Conservation (phyloP, 495 filamentous ascomycete species). For the Lophiostoma macrostomum region DNA sequence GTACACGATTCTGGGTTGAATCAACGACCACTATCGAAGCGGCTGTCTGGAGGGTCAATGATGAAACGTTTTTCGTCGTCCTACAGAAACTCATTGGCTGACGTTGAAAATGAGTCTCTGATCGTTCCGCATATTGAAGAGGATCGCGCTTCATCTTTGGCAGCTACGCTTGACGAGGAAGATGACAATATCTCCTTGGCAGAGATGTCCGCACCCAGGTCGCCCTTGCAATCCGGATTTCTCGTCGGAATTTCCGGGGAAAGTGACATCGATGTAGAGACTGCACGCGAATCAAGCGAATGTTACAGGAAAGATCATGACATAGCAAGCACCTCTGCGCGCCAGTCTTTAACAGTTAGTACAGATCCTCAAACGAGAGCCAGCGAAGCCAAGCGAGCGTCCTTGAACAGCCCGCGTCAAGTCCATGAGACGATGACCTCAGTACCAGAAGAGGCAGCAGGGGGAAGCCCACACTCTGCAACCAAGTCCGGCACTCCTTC, state of each 20-base stretch:
- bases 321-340: no score
- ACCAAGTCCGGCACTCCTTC: slow-evolving; percentile 41
- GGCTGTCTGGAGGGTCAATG: slow-evolving; percentile 48
- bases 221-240: slow-evolving; percentile 12
- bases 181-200: slow-evolving; percentile 26
- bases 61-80: slow-evolving; percentile 51
- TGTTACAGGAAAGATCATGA: no score
- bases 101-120: slow-evolving; percentile 45
- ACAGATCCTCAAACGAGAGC: slow-evolving; percentile 26
- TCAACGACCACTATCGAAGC: slow-evolving; percentile 39
- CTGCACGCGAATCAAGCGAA: neutral
- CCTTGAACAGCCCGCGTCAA: slow-evolving; percentile 1
- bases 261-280: neutral
- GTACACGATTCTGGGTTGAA: slow-evolving; percentile 41
- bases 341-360: slow-evolving; percentile 30
- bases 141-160: slow-evolving; percentile 41
- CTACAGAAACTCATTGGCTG: slow-evolving; percentile 31
- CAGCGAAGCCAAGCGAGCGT: slow-evolving; percentile 2
- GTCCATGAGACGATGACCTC: slow-evolving; percentile 5
- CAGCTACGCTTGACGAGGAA: slow-evolving; percentile 39
- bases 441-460: slow-evolving; percentile 5
- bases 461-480: slow-evolving; percentile 23
- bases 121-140: slow-evolving; percentile 42
- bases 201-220: slow-evolving; percentile 18
- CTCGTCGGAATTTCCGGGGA: no score